Conservation (phyloP, 768 basidiomycete species). For the Pisolithus tinctorius region DNA sequence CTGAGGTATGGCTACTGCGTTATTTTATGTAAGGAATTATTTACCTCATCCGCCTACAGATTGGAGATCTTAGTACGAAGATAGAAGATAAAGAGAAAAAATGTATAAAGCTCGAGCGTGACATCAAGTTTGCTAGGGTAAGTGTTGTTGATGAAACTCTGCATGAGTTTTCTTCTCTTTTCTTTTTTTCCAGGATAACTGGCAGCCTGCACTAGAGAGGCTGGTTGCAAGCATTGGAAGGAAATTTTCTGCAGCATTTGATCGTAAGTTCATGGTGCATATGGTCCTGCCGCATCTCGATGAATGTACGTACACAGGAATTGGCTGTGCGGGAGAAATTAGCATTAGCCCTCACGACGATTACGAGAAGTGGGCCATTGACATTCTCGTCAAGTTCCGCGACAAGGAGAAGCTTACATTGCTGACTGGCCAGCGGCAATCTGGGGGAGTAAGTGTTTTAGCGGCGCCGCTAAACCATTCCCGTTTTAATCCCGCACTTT, state of each 20-base stretch:
- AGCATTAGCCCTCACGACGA: conserved; percentile 73
- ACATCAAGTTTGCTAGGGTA: conserved; percentile 61
- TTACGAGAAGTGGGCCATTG: conserved; percentile 93
- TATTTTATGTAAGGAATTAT: neutral
- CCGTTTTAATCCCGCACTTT: conserved; percentile 5
- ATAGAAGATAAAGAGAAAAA: conserved; percentile 47
- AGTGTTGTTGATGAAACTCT: conserved; percentile 14
- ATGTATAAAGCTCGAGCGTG: conserved; percentile 45
- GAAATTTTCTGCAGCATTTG: conserved; percentile 87
- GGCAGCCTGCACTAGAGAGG: conserved; percentile 76
- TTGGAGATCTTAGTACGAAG: conserved; percentile 48
- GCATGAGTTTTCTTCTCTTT: neutral
- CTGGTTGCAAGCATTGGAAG: conserved; percentile 75
- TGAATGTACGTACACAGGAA: conserved; percentile 41
- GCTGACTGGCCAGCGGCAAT: conserved; percentile 84
- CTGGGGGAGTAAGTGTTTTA: conserved; percentile 75
- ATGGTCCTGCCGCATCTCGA: conserved; percentile 5
- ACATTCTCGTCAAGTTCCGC: conserved; percentile 94
- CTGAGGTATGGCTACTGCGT: conserved; percentile 46
- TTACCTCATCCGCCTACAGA: conserved; percentile 39
- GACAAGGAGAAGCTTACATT: conserved; percentile 82
- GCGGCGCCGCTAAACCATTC: neutral
- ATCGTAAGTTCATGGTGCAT: conserved; percentile 49
- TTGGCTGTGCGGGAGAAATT: conserved; percentile 91
- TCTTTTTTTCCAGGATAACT: conserved; percentile 57